A percentile compares a stretch with the other conserved stretches of the same genome.
Conservation (phyloP, 2,329 filamentous ascomycete species). For the Ploettnerulaceae sp. region DNA sequence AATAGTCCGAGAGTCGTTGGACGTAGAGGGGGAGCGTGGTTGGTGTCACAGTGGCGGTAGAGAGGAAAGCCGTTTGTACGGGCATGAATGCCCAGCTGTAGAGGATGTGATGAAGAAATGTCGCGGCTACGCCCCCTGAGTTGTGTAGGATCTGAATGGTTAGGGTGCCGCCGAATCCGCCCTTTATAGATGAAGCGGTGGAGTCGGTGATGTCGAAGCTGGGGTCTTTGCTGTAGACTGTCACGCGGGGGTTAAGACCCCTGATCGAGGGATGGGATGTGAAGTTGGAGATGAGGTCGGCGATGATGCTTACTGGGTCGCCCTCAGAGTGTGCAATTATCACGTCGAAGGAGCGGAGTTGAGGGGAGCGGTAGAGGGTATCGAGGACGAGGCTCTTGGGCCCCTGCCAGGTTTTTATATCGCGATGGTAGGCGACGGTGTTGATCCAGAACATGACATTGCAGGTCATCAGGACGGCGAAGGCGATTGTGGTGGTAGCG, state of each 20-base stretch:
- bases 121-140: conserved; percentile 41
- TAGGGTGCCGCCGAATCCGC: conserved; percentile 16
- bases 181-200: conserved; percentile 6
- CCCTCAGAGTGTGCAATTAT: conserved; percentile 28
- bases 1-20: conserved; percentile 21
- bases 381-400: conserved; percentile 20
- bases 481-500: conserved; percentile 19
- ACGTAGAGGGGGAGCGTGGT: conserved; percentile 7
- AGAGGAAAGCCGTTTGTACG: conserved; percentile 43
- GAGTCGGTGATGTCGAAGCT: conserved; percentile 8
- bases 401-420: conserved; percentile 21
- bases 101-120: conserved; percentile 44
- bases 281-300: conserved; percentile 20
- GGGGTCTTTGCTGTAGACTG: conserved; percentile 30
- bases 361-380: conserved; percentile 24
- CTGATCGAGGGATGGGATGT: conserved; percentile 13
- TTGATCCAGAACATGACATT: conserved; percentile 27
- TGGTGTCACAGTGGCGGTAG: conserved; percentile 22
- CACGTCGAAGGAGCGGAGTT: conserved; percentile 25
- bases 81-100: conserved; percentile 40
- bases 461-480: conserved; percentile 20
- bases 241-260: conserved; percentile 18
- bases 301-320: conserved; percentile 21
- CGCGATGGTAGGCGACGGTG: conserved; percentile 22
- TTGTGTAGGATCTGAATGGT: conserved; percentile 34